Conservation (phyloP, 768 basidiomycete species). For the Artomyces pyxidatus region DNA sequence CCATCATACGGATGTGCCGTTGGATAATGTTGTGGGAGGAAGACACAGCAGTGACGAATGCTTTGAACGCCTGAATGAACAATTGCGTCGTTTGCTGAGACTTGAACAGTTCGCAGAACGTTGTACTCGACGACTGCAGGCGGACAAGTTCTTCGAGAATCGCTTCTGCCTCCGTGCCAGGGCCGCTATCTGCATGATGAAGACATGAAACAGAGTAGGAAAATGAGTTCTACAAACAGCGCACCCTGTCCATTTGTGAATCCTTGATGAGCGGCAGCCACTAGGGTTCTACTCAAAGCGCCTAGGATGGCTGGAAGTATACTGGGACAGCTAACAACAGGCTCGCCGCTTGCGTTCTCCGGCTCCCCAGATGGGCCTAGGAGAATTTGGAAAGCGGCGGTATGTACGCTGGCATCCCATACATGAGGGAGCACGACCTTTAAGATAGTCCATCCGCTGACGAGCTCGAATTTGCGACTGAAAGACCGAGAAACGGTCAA, state of each 20-base stretch:
- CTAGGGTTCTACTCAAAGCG: constrained; percentile 54
- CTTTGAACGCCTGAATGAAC: constrained; percentile 57
- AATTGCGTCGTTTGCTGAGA: constrained; percentile 61
- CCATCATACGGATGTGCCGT: constrained; percentile 45
- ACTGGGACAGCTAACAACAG: constrained; percentile 48
- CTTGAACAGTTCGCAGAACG: constrained; percentile 67
- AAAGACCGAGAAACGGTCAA: constrained; percentile 53
- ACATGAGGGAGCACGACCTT: constrained; percentile 54
- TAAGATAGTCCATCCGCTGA: constrained; percentile 76
- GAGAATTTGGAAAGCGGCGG: constrained; percentile 61
- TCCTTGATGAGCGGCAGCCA: constrained; percentile 4
- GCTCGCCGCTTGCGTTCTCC: constrained; percentile 15
- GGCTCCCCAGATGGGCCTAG: constrained; percentile 33
- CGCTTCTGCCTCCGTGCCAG: constrained; percentile 35
- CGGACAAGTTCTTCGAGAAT: constrained; percentile 64
- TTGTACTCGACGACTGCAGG: constrained; percentile 53
- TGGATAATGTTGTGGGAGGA: constrained; percentile 31
- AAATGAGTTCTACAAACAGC: not conserved
- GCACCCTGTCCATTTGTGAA: constrained; percentile 7
- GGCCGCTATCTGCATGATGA: not conserved
- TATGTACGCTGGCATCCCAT: constrained; percentile 66
- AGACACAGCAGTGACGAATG: constrained; percentile 40
- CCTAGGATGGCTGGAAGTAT: constrained; percentile 68
- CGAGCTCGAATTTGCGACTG: constrained; percentile 73
- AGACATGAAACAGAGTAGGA: constrained; percentile 4